Conservation (phyloP, 2,329 filamentous ascomycete genomes). For the Sporothrix luriei region DNA sequence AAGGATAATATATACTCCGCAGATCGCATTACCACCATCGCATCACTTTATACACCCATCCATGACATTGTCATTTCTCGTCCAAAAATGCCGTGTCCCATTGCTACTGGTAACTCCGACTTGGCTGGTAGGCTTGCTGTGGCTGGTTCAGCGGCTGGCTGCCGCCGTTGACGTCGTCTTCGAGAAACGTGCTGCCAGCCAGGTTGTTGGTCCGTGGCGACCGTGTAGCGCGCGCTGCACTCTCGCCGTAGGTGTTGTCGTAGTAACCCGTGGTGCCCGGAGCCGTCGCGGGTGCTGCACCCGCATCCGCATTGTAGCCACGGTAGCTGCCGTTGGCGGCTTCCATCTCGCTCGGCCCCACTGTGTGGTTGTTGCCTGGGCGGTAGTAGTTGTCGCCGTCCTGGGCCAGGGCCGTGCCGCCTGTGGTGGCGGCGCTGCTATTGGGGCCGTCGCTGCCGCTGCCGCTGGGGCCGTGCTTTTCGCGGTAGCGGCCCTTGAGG, state of each 20-base stretch:
- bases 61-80: background rate
- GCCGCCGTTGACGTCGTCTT: constrained; percentile 5
- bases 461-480: background rate
- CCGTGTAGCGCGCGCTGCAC: constrained; percentile 33
- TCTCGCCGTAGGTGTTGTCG: constrained; percentile 32
- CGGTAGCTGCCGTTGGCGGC: background rate
- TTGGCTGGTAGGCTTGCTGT: constrained; percentile 26
- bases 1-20: too few relatives aligned
- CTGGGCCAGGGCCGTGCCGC: constrained; percentile 4
- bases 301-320: background rate
- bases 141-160: constrained; percentile 16
- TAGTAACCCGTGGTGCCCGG: constrained; percentile 1
- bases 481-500: constrained; percentile 35
- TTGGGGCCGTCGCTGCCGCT: background rate
- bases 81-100: background rate
- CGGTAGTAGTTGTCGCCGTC: constrained; percentile 18
- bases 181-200: constrained; percentile 1
- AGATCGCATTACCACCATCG: background rate
- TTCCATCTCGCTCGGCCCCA: background rate
- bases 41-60: background rate
- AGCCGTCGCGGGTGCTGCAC: background rate
- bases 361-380: background rate
- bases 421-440: background rate
- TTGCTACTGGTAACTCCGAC: constrained; percentile 28
- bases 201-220: constrained; percentile 15